Percentiles rank a stretch among this genome's conserved stretches.
Conservation (phyloP, 495 filamentous ascomycete genomes). For the Talaromyces borbonicus region DNA sequence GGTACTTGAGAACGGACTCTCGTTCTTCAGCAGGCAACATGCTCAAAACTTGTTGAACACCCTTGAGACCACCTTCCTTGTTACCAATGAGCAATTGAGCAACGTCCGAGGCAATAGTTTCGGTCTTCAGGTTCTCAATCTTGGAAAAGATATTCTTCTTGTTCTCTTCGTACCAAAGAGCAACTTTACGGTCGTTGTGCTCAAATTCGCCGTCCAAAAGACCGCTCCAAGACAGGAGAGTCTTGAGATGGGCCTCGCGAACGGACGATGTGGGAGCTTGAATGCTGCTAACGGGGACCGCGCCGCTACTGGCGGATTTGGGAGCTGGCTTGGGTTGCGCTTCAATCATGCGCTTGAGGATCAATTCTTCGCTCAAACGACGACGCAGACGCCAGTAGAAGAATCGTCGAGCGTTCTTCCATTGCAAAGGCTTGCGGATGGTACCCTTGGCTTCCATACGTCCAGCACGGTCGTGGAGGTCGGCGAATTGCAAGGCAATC, state of each 20-base stretch:
- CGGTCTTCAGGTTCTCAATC: slow-evolving; percentile 68
- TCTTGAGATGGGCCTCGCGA: slow-evolving; percentile 53
- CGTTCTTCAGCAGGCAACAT: slow-evolving; percentile 82
- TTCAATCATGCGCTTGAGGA: slow-evolving; percentile 74
- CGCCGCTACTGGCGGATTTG: slow-evolving; percentile 20
- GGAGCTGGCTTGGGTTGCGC: slow-evolving; percentile 31
- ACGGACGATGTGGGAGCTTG: slow-evolving; percentile 21
- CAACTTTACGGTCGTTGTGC: slow-evolving; percentile 68
- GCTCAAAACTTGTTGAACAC: slow-evolving; percentile 72
- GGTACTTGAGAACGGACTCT: slow-evolving; percentile 71
- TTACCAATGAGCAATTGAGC: slow-evolving; percentile 64
- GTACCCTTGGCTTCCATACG: slow-evolving; percentile 96
- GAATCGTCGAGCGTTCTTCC: slow-evolving; percentile 89
- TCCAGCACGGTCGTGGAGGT: slow-evolving; percentile 93
- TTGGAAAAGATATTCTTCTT: slow-evolving; percentile 66
- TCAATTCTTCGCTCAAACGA: slow-evolving; percentile 90
- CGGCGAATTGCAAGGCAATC: slow-evolving; percentile 88
- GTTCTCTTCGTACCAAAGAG: slow-evolving; percentile 97
- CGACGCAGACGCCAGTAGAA: slow-evolving; percentile 99
- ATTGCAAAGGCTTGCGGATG: slow-evolving; percentile 74
- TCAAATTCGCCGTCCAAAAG: slow-evolving; percentile 56
- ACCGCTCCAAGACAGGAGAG: slow-evolving; percentile 68
- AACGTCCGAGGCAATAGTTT: slow-evolving; percentile 69
- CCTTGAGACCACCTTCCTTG: slow-evolving; percentile 72
- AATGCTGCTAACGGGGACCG: slow-evolving; percentile 22